Evolutionary conservation across 176 grass and related monocot species (phyloP).

Genomic region (Tuctoria greenei): DNA sequence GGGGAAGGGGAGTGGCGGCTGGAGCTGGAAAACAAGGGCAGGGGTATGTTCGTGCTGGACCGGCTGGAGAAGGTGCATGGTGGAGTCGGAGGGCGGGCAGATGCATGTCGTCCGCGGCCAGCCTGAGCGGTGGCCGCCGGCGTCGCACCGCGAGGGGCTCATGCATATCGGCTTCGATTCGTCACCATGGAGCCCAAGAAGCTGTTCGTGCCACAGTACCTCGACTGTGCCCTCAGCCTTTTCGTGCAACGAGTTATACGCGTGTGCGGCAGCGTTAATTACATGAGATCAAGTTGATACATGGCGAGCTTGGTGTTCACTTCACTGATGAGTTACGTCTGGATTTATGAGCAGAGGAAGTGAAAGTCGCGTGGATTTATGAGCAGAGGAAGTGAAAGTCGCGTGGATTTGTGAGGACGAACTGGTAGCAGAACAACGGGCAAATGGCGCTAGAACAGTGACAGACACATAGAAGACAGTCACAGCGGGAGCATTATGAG

Average conservation of each 20-base stretch:
- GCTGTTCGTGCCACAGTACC: slow-evolving; percentile 87
- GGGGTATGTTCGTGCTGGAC: slow-evolving; percentile 63
- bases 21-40: slow-evolving; percentile 8
- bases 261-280: too few relatives aligned
- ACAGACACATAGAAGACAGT: too few relatives aligned
- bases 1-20: slow-evolving; percentile 35
- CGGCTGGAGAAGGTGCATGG: slow-evolving; percentile 76
- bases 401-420: slow-evolving; percentile 68
- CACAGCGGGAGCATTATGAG: too few relatives aligned
- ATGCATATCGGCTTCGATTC: slow-evolving; percentile 82
- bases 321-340: too few relatives aligned
- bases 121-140: too few relatives aligned
- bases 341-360: too few relatives aligned
- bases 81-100: slow-evolving; percentile 67
- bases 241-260: slow-evolving; percentile 65
- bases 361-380: neutral
- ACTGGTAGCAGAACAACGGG: too few relatives aligned
- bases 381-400: slow-evolving; percentile 65
- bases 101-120: slow-evolving; percentile 65
- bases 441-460: too few relatives aligned
- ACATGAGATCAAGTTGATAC: neutral
- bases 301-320: too few relatives aligned
- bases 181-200: slow-evolving; percentile 89
- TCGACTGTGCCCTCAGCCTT: slow-evolving; percentile 66
- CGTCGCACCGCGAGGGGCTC: slow-evolving; percentile 35